Conservation (phyloP, 495 filamentous ascomycete species). For the Xylaria cubensis region DNA sequence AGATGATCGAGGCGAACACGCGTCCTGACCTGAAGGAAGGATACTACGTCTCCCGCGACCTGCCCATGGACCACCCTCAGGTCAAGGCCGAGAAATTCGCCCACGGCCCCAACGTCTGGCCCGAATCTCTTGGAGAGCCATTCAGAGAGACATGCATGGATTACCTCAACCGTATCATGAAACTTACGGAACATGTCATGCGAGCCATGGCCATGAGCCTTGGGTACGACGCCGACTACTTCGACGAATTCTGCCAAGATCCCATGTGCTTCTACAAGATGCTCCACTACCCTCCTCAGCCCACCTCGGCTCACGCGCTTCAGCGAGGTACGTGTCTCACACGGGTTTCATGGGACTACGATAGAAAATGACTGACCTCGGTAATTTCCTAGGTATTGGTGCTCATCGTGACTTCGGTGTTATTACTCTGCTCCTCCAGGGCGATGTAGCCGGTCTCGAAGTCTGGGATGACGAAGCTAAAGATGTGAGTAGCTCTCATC, state of each 20-base stretch:
- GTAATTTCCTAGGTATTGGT: no score
- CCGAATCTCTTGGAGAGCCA: constrained; percentile 37
- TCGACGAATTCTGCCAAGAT: constrained; percentile 50
- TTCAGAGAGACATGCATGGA: constrained; percentile 44
- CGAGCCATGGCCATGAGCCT: constrained; percentile 51
- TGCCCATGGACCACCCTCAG: constrained; percentile 8
- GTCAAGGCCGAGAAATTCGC: constrained; percentile 40
- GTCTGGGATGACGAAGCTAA: no score
- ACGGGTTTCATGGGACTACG: constrained; percentile 29
- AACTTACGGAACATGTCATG: constrained; percentile 46
- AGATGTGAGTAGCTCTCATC: no score
- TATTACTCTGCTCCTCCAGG: no score
- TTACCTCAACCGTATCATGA: constrained; percentile 44
- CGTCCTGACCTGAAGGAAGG: constrained; percentile 27
- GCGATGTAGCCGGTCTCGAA: no score
- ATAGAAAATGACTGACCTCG: no score
- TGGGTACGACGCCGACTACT: constrained; percentile 46
- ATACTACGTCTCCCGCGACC: constrained; percentile 15
- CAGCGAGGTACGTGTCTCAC: constrained; percentile 54
- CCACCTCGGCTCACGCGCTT: constrained; percentile 30
- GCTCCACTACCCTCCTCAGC: constrained; percentile 46
- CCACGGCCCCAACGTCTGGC: constrained; percentile 58
- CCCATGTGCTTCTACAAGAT: constrained; percentile 39
- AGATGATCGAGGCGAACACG: constrained; percentile 23
- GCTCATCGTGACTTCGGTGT: no score